phyloP scores from a whole-genome alignment of 371 early-diverging fungal species.

The Chytridium lagenaria region DNA sequence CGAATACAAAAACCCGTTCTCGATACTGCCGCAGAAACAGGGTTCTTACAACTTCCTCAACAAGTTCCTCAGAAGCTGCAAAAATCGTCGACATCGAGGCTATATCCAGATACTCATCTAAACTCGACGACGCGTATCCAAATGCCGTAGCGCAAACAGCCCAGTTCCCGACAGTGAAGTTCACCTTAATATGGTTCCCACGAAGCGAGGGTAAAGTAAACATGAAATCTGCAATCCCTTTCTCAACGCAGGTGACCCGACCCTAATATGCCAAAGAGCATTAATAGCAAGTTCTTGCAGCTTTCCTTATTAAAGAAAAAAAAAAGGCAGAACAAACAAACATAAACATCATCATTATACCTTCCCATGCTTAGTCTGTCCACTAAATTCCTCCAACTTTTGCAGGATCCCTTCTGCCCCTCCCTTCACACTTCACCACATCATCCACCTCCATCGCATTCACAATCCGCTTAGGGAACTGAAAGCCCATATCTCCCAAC shows the following conservation, averaged over 20 bases:
- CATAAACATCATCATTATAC: constrained; percentile 36
- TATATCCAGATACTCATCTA: constrained; percentile 71
- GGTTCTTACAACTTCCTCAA: constrained; percentile 55
- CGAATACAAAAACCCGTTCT: constrained; percentile 85
- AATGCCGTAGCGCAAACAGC: constrained; percentile 71
- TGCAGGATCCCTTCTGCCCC: constrained; percentile 45
- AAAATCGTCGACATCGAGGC: constrained; percentile 45
- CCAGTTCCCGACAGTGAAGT: constrained; percentile 86
- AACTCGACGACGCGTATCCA: constrained; percentile 76
- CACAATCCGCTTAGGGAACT: constrained; percentile 5
- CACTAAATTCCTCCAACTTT: constrained; percentile 57
- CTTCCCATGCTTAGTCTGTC: constrained; percentile 68
- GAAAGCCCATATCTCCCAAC: constrained; percentile 66
- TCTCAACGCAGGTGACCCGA: constrained; percentile 54
- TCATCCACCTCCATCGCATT: constrained; percentile 45
- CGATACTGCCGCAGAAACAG: constrained; percentile 54
- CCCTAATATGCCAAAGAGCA: constrained; percentile 73
- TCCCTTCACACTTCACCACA: neutral
- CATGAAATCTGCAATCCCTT: constrained; percentile 61
- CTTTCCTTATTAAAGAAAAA: too few species aligned
- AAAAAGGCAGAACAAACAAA: too few species aligned
- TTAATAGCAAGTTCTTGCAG: constrained; percentile 73
- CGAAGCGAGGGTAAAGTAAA: constrained; percentile 66
- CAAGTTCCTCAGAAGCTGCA: constrained; percentile 28
- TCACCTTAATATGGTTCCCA: constrained; percentile 81